Evolutionary conservation across 192 early-diverging fungal species (phyloP).

Genomic region (Rhizoclosmatium sp.): DNA sequence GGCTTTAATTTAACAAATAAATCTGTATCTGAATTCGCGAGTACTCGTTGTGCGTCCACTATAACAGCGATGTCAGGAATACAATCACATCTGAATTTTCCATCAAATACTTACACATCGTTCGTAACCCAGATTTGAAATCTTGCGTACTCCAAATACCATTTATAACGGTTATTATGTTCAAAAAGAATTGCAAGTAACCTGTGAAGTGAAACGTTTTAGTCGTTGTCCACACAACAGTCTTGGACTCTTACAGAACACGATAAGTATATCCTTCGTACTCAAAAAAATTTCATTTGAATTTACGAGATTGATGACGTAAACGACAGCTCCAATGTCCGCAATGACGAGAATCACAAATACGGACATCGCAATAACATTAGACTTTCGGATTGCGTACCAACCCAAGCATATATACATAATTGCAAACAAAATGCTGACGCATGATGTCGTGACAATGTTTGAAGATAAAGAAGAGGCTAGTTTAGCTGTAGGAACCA

Average conservation of each 20-base stretch:
- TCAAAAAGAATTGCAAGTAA: neutral
- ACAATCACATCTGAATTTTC: neutral
- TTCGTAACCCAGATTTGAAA: conserved; percentile 41
- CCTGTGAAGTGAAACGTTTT: no score
- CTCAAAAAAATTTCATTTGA: neutral
- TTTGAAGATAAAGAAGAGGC: neutral
- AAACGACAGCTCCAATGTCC: conserved; percentile 39
- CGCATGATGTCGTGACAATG: conserved; percentile 21
- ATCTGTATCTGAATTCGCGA: conserved; percentile 13
- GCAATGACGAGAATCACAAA: conserved; percentile 38
- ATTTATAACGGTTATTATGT: conserved; percentile 38
- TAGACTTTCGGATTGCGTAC: conserved; percentile 37
- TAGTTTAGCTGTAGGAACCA: conserved; percentile 30
- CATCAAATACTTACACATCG: conserved; percentile 34
- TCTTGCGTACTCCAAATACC: conserved; percentile 37
- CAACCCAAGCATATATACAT: conserved; percentile 34
- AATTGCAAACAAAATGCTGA: conserved; percentile 2
- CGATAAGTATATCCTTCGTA: conserved; percentile 31
- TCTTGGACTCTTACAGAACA: no score
- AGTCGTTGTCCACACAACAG: no score
- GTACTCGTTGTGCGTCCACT: conserved; percentile 21
- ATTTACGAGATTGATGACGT: conserved; percentile 16
- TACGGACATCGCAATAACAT: conserved; percentile 28
- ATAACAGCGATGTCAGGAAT: neutral
- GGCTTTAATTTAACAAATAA: conserved; percentile 2